Evolutionary conservation across 352 stramenopile genomes (phyloP), one percentile per base, ranked within the genome.

Genomic region (Pythium folliculosum): DNA sequence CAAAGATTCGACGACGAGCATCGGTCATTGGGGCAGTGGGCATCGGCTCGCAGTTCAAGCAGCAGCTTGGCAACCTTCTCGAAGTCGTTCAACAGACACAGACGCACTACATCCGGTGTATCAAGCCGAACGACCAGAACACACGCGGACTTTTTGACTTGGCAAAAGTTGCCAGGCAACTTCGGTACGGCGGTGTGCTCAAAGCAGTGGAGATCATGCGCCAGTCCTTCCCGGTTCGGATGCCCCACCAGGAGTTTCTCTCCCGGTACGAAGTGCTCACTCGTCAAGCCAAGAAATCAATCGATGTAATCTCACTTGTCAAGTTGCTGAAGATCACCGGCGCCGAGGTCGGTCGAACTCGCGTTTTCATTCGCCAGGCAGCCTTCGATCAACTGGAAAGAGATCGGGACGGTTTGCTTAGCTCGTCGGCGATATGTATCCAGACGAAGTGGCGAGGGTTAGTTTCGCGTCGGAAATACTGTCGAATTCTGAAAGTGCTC

Each of bases 21-120:
- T 92, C 83, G 13, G 73, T 85, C n/a, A 84, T 95, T 32, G 81
- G 77, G 32, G 76, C 85, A 9, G 73, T 87, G 2, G 86, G 84
- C 7, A 90, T 98, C 53, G 94, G 88, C 23, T 97, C 89, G 44
- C 89, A 98, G 68, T 99, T 99, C 70, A 94, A 92, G 51, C 81
- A 90, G 37, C 96, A 98, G 63, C 80, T 99, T 17, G 91, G 92
- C 25, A 84, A 85, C 32, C 81, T 99, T 17, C 84, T 98, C 23
- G 77, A 93, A 22, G 88, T 96, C 14, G 98, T 99, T 30, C 91
- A 98, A 30, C 80, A 90, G 57, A 99, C 97, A 6, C 78, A 96
- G 57, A 98, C 96, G 35, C 97, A 99, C 76, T 99, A 99, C 75
- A 98, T 99, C 69, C 92, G 97, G 32, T 99, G 97, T 73, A 91